phyloP scores from a whole-genome alignment of 148 eudicot species.

The Linanthus parryae region DNA sequence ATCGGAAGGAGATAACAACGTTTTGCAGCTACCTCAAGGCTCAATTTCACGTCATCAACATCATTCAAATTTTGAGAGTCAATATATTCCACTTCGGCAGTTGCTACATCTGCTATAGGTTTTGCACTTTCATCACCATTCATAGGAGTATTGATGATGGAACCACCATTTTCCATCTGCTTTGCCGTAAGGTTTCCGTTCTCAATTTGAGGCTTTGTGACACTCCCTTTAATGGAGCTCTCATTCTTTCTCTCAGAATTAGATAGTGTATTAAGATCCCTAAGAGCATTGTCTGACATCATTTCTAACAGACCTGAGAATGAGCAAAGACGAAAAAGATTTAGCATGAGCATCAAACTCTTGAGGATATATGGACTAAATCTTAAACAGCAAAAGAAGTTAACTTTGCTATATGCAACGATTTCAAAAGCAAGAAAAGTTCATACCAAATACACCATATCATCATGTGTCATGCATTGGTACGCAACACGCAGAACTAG shows the following conservation, averaged over 20 bases:
- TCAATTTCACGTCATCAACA: constrained; percentile 39
- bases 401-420: too few species aligned
- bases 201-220: constrained; percentile 22
- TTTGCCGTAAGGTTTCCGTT: constrained; percentile 22
- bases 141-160: constrained; percentile 9
- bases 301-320: too few species aligned
- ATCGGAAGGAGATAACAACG: constrained; percentile 1
- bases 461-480: too few species aligned
- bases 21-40: constrained; percentile 28
- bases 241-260: constrained; percentile 29
- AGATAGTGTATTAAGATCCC: constrained; percentile 25
- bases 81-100: constrained; percentile 52
- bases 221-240: constrained; percentile 25
- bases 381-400: too few species aligned
- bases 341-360: too few species aligned
- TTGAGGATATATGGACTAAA: too few species aligned
- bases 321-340: too few species aligned
- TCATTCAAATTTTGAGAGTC: constrained; percentile 56
- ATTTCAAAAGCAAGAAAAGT: too few species aligned
- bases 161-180: constrained; percentile 11
- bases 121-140: constrained; percentile 24
- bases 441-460: too few species aligned
- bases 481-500: too few species aligned
- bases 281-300: constrained; percentile 36
- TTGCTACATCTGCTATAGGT: constrained; percentile 22